phyloP scores from a whole-genome alignment of 176 grass and related monocot species.

The Oryza glaberrima region DNA sequence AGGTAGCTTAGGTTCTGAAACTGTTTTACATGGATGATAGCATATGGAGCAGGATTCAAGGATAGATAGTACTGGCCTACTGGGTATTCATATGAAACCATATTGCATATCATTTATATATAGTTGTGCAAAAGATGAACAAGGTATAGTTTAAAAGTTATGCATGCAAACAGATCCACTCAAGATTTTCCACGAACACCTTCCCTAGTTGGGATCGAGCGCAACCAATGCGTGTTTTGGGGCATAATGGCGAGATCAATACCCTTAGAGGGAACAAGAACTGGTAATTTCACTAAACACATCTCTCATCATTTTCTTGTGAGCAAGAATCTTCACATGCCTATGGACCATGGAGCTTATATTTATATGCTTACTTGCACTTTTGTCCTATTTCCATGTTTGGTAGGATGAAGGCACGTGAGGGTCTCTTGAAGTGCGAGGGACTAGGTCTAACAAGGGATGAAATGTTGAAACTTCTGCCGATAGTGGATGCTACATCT shows the following conservation, averaged over 20 bases:
- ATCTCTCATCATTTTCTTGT: neutral
- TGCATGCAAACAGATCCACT: constrained; percentile 67
- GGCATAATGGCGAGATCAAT: constrained; percentile 78
- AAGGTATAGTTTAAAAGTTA: constrained; percentile 21
- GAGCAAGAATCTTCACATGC: neutral
- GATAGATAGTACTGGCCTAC: neutral
- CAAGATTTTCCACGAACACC: constrained; percentile 73
- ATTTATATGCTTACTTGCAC: neutral
- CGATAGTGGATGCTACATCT: constrained; percentile 80
- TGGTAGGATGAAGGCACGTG: constrained; percentile 87
- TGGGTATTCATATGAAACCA: constrained; percentile 11
- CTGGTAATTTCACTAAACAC: constrained; percentile 36
- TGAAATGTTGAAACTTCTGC: constrained; percentile 74
- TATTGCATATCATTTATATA: neutral
- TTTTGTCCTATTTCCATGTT: neutral
- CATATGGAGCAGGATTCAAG: constrained; percentile 1
- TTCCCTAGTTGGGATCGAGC: constrained; percentile 73
- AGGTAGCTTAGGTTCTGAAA: constrained; percentile 36
- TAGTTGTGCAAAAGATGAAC: constrained; percentile 14
- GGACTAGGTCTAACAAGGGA: constrained; percentile 59
- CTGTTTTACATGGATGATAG: constrained; percentile 51
- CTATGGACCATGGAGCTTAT: neutral
- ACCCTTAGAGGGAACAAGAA: constrained; percentile 69
- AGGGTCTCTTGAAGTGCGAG: constrained; percentile 77
- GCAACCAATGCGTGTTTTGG: constrained; percentile 69